Evolutionary conservation across 495 filamentous ascomycete species (phyloP), one percentile per base, ranked within the genome.

Genomic region (Talaromyces trachyspermus): DNA sequence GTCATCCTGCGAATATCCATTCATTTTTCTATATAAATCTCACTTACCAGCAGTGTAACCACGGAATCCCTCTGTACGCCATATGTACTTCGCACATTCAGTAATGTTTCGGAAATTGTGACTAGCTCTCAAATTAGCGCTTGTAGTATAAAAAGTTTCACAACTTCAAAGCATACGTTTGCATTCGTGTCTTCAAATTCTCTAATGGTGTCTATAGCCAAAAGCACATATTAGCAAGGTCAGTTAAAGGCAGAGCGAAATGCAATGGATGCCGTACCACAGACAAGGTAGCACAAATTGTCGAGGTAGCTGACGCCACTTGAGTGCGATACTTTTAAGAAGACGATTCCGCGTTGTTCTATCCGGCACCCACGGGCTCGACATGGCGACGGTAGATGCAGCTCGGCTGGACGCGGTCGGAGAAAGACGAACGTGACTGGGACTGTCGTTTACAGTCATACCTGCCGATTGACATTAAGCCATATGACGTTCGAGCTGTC

Each of bases 181-280:
- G 70, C 70, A 74, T 74, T 9, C 70, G 70, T 25, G 70, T 74
- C 53, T 74, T 74, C 30, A 74, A 53, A 53, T 74, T 74, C 46
- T 74, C 70, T 39, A 74, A 43, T 32, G 70, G 70, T 27, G 69
- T 72, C 70, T 74, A 39, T 33, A 24, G n/a, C 12, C 15, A 10
- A 33, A 45, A 26, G 43, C 45, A 17, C 46, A 25, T 17, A 24
- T 33, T 29, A 38, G 33, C 12, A 42, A 43, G 3, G 8, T n/a
- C n/a, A n/a, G 4, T 25, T 15, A 30, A 24, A 46, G 17, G 17
- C 30, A 46, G 10, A 9, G 15, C 36, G 20, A 19, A 11, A 20
- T 19, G 19, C 17, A 33, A 25, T n/a, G 3, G 19, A 43, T 43
- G 4, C 40, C 70, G 15, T 59, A 74, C 70, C 62, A 72, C 63